Conservation (phyloP, 352 stramenopile genomes). For the Pythium sp. region DNA sequence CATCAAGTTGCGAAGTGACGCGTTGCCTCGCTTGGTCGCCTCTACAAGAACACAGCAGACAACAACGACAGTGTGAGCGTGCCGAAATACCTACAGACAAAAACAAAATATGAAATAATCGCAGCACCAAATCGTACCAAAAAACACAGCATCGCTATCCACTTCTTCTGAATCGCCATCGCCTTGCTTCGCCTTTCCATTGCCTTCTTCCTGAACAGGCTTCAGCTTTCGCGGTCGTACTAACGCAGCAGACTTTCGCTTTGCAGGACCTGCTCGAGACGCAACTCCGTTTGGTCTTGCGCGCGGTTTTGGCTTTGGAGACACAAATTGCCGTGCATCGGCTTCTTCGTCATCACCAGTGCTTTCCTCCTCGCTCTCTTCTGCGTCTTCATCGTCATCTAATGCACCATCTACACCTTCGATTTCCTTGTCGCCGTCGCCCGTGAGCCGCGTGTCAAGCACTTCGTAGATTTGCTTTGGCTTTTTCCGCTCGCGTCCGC, state of each 20-base stretch:
- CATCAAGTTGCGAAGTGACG: conserved; percentile 48
- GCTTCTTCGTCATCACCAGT: conserved; percentile 19
- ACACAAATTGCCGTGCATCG: conserved; percentile 19
- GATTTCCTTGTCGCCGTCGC: conserved; percentile 17
- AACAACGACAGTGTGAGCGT: not conserved
- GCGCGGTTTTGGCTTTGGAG: conserved; percentile 12
- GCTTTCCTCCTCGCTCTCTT: conserved; percentile 21
- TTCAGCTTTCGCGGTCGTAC: conserved; percentile 32
- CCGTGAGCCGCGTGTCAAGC: conserved; percentile 36
- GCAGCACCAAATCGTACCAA: conserved; percentile 1
- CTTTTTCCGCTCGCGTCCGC: conserved; percentile 59
- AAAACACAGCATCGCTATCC: conserved; percentile 6
- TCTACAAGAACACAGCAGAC: conserved; percentile 30
- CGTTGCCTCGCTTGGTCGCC: conserved; percentile 49
- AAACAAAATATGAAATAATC: not conserved
- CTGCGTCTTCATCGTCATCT: conserved; percentile 22
- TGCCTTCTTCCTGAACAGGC: conserved; percentile 20
- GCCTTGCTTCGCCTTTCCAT: conserved; percentile 11
- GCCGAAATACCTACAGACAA: not conserved
- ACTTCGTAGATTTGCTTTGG: conserved; percentile 74
- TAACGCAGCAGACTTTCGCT: conserved; percentile 17
- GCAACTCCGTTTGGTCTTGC: not conserved
- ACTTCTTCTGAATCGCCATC: conserved; percentile 20
- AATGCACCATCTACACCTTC: conserved; percentile 14
- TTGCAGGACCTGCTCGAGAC: conserved; percentile 1